Conservation (phyloP, 2,329 filamentous ascomycete species). For the Colletotrichum euphorbiae region DNA sequence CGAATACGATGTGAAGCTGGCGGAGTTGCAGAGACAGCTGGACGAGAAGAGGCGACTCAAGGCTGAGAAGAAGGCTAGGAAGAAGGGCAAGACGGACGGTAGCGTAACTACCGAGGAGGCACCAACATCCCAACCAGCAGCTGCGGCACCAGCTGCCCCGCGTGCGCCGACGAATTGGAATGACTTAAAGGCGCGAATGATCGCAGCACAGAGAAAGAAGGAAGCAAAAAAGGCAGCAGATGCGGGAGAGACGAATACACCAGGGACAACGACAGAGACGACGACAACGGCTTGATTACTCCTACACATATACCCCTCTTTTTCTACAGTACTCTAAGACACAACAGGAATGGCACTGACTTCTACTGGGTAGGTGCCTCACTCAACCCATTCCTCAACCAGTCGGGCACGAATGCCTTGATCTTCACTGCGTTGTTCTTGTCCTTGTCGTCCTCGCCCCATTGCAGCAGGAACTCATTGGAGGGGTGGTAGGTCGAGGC, state of each 20-base stretch:
- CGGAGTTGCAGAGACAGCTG: conserved; percentile 40
- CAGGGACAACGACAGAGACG: conserved; percentile 1
- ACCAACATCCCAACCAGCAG: neutral
- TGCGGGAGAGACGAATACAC: neutral
- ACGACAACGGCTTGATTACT: conserved; percentile 1
- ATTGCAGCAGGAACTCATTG: conserved; percentile 43
- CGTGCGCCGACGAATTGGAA: conserved; percentile 38
- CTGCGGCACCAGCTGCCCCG: neutral
- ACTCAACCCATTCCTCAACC: conserved; percentile 65
- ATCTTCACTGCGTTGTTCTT: conserved; percentile 63
- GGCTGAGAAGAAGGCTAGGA: conserved; percentile 52
- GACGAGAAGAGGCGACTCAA: conserved; percentile 54
- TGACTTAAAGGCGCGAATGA: conserved; percentile 42
- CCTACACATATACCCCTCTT: conserved; percentile 38
- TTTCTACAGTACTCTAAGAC: conserved; percentile 24
- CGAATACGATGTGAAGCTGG: conserved; percentile 41
- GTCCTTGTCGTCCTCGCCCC: conserved; percentile 44
- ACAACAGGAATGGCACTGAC: conserved; percentile 23
- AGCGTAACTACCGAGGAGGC: neutral
- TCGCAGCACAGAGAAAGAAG: conserved; percentile 56
- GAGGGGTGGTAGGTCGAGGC: conserved; percentile 71
- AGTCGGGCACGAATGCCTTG: conserved; percentile 87
- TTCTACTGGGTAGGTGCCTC: conserved; percentile 39
- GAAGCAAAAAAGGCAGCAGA: conserved; percentile 64
- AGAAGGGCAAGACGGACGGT: conserved; percentile 37